Conservation (phyloP, 148 eudicot species). For the Rhododendron henanense region DNA sequence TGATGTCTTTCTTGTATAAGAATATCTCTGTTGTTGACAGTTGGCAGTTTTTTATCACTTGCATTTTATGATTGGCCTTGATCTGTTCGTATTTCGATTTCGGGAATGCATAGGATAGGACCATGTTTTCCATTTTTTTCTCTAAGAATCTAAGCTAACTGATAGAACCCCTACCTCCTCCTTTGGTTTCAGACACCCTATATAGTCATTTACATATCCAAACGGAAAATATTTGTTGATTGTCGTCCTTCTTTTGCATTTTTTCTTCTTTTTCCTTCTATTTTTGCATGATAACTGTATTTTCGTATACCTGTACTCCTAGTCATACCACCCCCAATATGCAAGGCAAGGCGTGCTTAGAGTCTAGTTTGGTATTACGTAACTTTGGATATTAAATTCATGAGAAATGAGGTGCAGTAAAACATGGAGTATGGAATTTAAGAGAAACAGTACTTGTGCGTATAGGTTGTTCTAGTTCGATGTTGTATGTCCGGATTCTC, state of each 20-base stretch:
- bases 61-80: background rate
- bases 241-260: too few species aligned
- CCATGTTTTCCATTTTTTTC: background rate
- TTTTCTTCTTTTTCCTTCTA: too few species aligned
- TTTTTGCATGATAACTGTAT: too few species aligned
- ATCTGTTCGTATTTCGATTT: background rate
- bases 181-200: too few species aligned
- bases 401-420: background rate
- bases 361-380: background rate
- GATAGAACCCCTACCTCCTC: too few species aligned
- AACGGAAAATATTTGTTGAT: too few species aligned
- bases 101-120: background rate
- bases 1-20: background rate
- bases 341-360: background rate
- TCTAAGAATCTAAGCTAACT: too few species aligned
- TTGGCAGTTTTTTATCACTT: background rate
- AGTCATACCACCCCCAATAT: background rate
- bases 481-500: background rate
- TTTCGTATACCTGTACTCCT: background rate
- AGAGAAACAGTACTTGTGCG: too few species aligned
- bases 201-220: too few species aligned
- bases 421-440: too few species aligned
- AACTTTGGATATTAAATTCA: background rate
- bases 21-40: background rate
- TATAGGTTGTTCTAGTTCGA: too few species aligned